Evolutionary conservation across 768 basidiomycete genomes (phyloP).

Genomic region (Rossbeevera mucosa): DNA sequence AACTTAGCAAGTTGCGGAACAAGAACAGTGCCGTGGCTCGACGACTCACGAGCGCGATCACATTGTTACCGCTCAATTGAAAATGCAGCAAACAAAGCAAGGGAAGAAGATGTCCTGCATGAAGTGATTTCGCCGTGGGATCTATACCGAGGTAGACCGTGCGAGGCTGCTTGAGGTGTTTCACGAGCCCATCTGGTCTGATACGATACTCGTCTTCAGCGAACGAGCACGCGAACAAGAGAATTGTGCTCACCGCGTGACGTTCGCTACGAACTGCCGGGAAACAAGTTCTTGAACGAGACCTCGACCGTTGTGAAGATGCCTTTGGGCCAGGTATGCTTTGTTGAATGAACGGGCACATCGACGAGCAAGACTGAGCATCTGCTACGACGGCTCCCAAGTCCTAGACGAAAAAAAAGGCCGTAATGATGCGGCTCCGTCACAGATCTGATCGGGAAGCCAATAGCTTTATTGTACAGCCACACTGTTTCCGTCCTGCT

Average conservation of each 20-base stretch:
- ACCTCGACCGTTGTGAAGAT: constrained; percentile 17
- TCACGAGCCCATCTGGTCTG: constrained; percentile 42
- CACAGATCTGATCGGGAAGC: constrained; percentile 2
- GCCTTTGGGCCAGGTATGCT: constrained; percentile 1
- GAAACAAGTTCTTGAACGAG: constrained; percentile 32
- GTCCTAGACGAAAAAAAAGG: neutral
- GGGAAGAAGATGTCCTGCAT: constrained; percentile 91
- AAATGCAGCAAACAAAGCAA: constrained; percentile 87
- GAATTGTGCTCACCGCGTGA: constrained; percentile 32
- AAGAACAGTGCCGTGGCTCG: neutral
- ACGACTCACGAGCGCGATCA: constrained; percentile 74
- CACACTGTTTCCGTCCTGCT: neutral
- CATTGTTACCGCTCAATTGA: constrained; percentile 73
- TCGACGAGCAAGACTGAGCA: constrained; percentile 22
- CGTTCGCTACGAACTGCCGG: constrained; percentile 33
- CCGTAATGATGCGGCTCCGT: neutral
- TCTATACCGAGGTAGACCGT: constrained; percentile 87
- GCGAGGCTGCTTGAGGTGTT: constrained; percentile 36
- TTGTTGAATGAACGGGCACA: constrained; percentile 9
- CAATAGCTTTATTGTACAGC: constrained; percentile 9
- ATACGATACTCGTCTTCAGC: constrained; percentile 1
- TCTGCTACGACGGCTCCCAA: constrained; percentile 2
- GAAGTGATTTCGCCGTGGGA: constrained; percentile 84
- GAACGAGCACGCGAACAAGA: neutral
- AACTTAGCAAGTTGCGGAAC: neutral